Conservation (phyloP, 1,284 basidiomycete genomes). For the Ganoderma sinense region DNA sequence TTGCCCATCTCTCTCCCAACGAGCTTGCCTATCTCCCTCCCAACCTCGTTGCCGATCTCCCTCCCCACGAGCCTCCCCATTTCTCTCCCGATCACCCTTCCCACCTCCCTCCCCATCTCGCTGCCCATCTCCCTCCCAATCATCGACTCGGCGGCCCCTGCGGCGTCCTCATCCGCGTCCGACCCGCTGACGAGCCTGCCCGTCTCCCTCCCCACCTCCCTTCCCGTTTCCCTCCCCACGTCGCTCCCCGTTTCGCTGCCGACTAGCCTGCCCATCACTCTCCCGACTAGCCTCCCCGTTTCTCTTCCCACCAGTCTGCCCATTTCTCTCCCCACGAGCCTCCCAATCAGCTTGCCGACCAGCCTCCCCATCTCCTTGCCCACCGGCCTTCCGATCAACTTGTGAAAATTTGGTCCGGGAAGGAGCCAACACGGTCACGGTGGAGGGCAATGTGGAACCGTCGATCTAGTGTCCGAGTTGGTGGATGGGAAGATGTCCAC, state of each 20-base stretch:
- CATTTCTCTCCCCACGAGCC: constrained; percentile 1
- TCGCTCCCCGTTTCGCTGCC: background rate
- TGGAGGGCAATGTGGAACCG: no score
- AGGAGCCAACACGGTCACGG: no score
- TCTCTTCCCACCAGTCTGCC: constrained; percentile 4
- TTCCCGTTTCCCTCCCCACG: constrained; percentile 3
- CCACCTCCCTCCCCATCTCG: background rate
- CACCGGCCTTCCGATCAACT: background rate
- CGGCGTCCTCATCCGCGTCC: background rate
- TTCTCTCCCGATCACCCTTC: background rate
- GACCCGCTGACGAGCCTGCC: background rate
- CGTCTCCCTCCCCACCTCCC: background rate
- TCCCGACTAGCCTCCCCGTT: background rate
- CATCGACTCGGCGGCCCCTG: background rate
- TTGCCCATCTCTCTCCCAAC: background rate
- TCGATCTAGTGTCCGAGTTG: no score
- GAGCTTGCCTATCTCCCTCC: background rate
- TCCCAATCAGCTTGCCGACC: background rate
- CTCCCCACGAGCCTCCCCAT: background rate
- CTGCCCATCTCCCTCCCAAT: background rate
- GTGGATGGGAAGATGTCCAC: no score
- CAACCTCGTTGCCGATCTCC: background rate
- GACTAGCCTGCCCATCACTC: background rate
- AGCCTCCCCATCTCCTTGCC: constrained; percentile 7
- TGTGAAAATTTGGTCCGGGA: background rate